Percentiles rank a stretch among this genome's conserved stretches.
These are phyloP conservation scores for Candida loeiensis DNA, from an alignment of 805 yeast genomes.

Conservation along the genomic window DNA sequence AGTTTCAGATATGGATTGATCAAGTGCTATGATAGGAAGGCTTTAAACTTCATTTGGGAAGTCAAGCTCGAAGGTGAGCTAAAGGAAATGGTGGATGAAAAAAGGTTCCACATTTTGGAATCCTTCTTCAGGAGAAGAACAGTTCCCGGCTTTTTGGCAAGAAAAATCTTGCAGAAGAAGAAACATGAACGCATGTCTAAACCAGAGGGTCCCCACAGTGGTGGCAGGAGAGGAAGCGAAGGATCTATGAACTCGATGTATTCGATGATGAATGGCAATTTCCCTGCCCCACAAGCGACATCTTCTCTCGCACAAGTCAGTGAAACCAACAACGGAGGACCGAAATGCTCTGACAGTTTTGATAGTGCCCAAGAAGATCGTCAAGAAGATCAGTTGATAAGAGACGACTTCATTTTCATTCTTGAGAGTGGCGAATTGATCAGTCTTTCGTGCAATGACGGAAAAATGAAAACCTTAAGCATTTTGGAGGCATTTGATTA, in stretches of 20 bases:
- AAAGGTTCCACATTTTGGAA: conserved; percentile 43
- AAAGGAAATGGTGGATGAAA: conserved; percentile 13
- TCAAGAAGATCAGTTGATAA: conserved; percentile 19
- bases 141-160: conserved; percentile 41
- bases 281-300: conserved; percentile 25
- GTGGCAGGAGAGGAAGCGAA: conserved; percentile 32
- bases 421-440: conserved; percentile 49
- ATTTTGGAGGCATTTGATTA: conserved; percentile 21
- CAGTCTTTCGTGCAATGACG: conserved; percentile 49
- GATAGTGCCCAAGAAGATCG: conserved; percentile 4
- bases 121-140: conserved; percentile 60
- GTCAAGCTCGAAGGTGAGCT: conserved; percentile 37
- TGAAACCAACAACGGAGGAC: conserved; percentile 9
- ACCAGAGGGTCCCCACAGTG: not conserved
- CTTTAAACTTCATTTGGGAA: conserved; percentile 59
- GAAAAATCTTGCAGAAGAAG: conserved; percentile 27
- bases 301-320: not conserved
- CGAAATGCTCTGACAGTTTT: not conserved
- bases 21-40: conserved; percentile 57
- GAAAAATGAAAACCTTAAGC: conserved; percentile 33
- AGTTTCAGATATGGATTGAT: conserved; percentile 47
- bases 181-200: conserved; percentile 12
- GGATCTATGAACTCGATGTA: conserved; percentile 21
- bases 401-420: conserved; percentile 51
- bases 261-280: conserved; percentile 31